These are phyloP conservation scores for Acorus gramineus DNA, from an alignment of 106 monocot species.

Conservation along the genomic window DNA sequence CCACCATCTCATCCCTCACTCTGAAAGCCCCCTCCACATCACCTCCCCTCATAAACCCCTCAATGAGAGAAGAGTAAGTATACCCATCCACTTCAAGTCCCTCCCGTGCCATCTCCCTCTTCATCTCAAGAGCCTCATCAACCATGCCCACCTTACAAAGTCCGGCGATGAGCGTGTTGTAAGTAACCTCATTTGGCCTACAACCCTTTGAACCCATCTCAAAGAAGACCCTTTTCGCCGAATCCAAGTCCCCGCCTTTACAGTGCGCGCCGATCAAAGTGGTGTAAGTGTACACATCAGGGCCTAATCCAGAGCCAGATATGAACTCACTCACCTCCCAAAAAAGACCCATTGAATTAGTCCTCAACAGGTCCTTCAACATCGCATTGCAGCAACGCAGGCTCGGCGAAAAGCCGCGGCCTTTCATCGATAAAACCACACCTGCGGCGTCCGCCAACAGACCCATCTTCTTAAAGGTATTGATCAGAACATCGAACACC, in stretches of 20 bases:
- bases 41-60: conserved; percentile 70
- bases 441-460: conserved; percentile 35
- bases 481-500: conserved; percentile 55
- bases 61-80: conserved; percentile 61
- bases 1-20: conserved; percentile 53
- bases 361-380: conserved; percentile 57
- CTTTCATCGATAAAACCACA: conserved; percentile 54
- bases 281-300: conserved; percentile 58
- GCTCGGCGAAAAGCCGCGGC: conserved; percentile 24
- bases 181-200: conserved; percentile 40
- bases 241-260: conserved; percentile 31
- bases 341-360: conserved; percentile 53
- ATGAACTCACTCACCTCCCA: conserved; percentile 67
- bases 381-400: conserved; percentile 65
- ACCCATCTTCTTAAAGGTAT: conserved; percentile 53
- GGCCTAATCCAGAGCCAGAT: conserved; percentile 12
- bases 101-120: conserved; percentile 38
- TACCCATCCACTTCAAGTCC: conserved; percentile 39
- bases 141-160: conserved; percentile 46
- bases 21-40: conserved; percentile 46
- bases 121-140: conserved; percentile 45
- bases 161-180: conserved; percentile 52
- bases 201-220: conserved; percentile 47
- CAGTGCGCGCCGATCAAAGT: conserved; percentile 55
- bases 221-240: conserved; percentile 38